phyloP scores from a whole-genome alignment of 2,329 filamentous ascomycete species.

The Trichoderma gracile region DNA sequence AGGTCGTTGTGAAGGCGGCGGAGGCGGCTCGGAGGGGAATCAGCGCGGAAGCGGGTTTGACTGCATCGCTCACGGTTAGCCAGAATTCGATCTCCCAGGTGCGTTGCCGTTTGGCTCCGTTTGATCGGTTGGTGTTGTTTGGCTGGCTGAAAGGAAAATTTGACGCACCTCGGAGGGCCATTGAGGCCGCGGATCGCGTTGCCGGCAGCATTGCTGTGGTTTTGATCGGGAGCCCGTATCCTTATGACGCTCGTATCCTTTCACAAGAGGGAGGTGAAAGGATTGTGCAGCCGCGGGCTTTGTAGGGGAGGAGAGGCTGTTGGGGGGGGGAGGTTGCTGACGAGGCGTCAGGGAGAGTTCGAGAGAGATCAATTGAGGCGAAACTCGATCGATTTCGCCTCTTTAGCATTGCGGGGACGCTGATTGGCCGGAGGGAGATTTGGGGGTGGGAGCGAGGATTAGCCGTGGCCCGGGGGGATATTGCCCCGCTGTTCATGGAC shows the following conservation, averaged over 20 bases:
- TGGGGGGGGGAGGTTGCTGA: conserved; percentile 30
- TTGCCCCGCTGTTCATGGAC: conserved; percentile 4
- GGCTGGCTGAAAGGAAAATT: conserved; percentile 22
- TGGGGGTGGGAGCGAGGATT: conserved; percentile 33
- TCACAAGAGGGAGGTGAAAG: background rate
- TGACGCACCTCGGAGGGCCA: conserved; percentile 54
- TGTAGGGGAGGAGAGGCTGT: conserved; percentile 26
- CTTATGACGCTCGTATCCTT: too few species aligned
- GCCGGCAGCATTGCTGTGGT: conserved; percentile 48
- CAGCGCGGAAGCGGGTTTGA: conserved; percentile 64
- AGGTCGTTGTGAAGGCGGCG: conserved; percentile 65
- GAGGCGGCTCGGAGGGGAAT: conserved; percentile 64
- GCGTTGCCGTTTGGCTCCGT: background rate
- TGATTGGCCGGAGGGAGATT: conserved; percentile 35
- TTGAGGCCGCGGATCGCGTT: conserved; percentile 53
- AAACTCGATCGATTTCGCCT: conserved; percentile 36
- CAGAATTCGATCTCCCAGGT: too few species aligned
- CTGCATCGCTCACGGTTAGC: conserved; percentile 43
- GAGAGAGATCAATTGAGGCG: conserved; percentile 2
- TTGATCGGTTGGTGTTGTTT: background rate
- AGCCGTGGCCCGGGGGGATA: conserved; percentile 30
- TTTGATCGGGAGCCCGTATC: too few species aligned
- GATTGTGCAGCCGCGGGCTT: conserved; percentile 27
- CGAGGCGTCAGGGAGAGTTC: conserved; percentile 26
- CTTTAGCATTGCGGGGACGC: conserved; percentile 34